A percentile compares a stretch with the other conserved stretches of the same genome.
Conservation (phyloP, 169 alveolate species). For the Neospora caninum region DNA sequence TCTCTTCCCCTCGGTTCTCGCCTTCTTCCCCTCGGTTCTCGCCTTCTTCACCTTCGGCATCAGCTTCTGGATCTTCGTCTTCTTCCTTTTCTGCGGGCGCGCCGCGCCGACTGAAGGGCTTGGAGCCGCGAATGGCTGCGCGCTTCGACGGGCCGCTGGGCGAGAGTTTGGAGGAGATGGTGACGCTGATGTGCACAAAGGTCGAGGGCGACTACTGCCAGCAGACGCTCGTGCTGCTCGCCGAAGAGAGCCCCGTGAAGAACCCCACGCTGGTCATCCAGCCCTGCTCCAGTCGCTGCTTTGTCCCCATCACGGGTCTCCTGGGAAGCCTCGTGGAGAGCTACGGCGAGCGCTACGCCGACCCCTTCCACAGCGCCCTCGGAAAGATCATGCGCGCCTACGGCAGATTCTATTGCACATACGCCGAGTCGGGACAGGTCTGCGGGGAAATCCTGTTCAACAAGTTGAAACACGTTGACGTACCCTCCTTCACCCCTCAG, state of each 20-base stretch:
- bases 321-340: conserved; percentile 74
- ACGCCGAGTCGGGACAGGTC: conserved; percentile 69
- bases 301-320: conserved; percentile 73
- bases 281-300: conserved; percentile 78
- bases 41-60: neutral
- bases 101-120: conserved; percentile 15
- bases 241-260: conserved; percentile 74
- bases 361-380: conserved; percentile 73
- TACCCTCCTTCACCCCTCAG: conserved; percentile 45
- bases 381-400: conserved; percentile 76
- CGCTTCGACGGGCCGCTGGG: conserved; percentile 72
- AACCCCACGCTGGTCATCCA: conserved; percentile 71
- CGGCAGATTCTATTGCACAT: conserved; percentile 74
- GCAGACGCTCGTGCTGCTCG: conserved; percentile 73
- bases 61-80: neutral
- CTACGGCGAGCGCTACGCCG: conserved; percentile 69
- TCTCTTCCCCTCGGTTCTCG: neutral
- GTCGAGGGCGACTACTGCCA: conserved; percentile 75
- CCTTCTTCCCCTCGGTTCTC: neutral
- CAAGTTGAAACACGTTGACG: conserved; percentile 34
- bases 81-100: neutral
- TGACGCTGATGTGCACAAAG: conserved; percentile 72
- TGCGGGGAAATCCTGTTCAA: conserved; percentile 75
- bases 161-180: conserved; percentile 72
- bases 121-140: neutral